Base-by-base conservation (phyloP, 257 asterid genomes). In the Capsicum pubescens region DNA sequence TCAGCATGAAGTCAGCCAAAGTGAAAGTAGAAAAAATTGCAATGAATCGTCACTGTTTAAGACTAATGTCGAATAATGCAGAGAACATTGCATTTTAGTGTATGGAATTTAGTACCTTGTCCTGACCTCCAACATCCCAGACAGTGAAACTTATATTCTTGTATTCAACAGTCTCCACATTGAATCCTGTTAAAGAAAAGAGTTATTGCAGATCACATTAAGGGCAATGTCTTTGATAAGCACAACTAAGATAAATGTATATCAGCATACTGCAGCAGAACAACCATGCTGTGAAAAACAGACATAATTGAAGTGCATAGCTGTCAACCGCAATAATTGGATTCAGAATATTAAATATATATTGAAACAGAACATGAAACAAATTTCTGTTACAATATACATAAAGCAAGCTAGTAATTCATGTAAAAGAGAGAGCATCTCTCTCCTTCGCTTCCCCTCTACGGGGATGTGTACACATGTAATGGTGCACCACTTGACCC, bases 91-190 rank as follows among this genome's bases (percentile, higher is more conserved):
- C 46, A 76, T 63, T 52, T 13, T 50, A 61, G 26, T 76, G 6
- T 76, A 80, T 36, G 83, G 7, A 35, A 87, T 12, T 54, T 42
- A 55, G 71, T 85, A 88, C 93, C 93, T 90, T 90, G 89, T 90
- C 93, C 81, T 90, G 93, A 71, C 93, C 93, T 57, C 93, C 93
- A 60, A 90, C 93, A 83, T 90, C 93, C 93, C 93, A 90, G 83
- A 90, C 93, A 0, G 93, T 90, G 80, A 90, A 90, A 89, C 93
- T 90, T 59, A 90, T 90, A 87, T 90, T 90, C 90, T 90, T 90
- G 93, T 90, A 90, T 80, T 90, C 93, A 80, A 90, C 93, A 13
- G 93, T 90, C 87, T 88, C 93, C 88, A 90, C 93, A 69, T 90
- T 90, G 86, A 90, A 90, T 78, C 93, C 93, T 90, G 88, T 36